Evolutionary conservation across 345 rosid genomes (phyloP).

Genomic region (Eucalyptus caleyi): DNA sequence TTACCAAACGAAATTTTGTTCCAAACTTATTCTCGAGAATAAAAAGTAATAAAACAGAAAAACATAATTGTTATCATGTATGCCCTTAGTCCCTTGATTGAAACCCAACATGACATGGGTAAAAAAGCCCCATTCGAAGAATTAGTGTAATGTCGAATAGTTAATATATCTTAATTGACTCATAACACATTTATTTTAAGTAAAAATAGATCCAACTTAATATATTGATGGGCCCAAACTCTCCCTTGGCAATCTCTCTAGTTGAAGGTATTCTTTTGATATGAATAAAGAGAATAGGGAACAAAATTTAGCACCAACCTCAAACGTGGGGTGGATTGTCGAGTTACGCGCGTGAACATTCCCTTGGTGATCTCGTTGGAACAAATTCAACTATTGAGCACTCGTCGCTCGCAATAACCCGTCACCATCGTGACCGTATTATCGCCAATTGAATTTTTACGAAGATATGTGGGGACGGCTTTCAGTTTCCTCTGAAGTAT

Average conservation of each 20-base stretch:
- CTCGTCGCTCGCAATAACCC: background rate
- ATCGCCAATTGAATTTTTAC: background rate
- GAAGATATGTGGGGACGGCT: background rate
- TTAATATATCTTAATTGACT: background rate
- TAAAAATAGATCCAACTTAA: background rate
- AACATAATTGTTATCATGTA: too few relatives aligned
- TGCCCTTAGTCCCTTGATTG: too few relatives aligned
- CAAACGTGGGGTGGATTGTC: background rate
- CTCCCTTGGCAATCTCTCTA: accelerated
- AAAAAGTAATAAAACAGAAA: too few relatives aligned
- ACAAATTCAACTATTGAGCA: background rate
- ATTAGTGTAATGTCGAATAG: background rate
- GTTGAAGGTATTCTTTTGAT: background rate
- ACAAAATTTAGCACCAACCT: background rate
- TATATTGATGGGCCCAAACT: background rate
- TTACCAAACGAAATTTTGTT: too few relatives aligned
- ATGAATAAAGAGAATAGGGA: too few relatives aligned
- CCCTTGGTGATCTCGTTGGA: background rate
- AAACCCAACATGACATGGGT: too few relatives aligned
- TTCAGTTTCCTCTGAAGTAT: background rate
- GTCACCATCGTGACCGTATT: background rate
- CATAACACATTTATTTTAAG: background rate
- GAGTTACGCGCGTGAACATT: background rate
- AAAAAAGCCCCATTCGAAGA: too few relatives aligned
- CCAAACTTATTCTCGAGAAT: too few relatives aligned